Evolutionary conservation across 2,329 filamentous ascomycete species (phyloP).

Genomic region (Fusarium bulbicola): DNA sequence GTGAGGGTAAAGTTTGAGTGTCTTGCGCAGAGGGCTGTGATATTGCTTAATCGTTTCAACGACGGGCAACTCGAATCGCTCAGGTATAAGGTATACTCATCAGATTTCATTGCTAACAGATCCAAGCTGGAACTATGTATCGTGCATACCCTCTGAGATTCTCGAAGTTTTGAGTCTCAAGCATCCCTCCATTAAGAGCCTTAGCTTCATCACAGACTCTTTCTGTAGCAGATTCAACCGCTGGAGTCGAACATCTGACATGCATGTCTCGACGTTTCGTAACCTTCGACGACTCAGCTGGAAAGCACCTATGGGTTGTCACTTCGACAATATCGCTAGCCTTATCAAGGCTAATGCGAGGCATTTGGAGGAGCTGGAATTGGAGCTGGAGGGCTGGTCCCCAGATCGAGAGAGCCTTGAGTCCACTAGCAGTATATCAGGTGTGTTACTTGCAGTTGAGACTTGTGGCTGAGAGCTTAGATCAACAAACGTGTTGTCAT

Average conservation of each 20-base stretch:
- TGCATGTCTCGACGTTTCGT: background rate
- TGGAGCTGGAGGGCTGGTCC: background rate
- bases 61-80: background rate
- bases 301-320: constrained; percentile 3
- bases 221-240: constrained; percentile 8
- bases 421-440: too few relatives aligned
- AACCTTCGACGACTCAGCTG: background rate
- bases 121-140: background rate
- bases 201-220: background rate
- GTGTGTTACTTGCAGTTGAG: too few relatives aligned
- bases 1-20: constrained; percentile 7
- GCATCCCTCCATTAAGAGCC: background rate
- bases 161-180: background rate
- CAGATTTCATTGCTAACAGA: too few relatives aligned
- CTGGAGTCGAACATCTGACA: background rate
- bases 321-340: background rate
- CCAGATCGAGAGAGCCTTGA: background rate
- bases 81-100: background rate
- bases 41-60: background rate
- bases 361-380: background rate
- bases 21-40: background rate
- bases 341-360: background rate
- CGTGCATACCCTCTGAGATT: background rate
- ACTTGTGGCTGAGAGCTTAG: too few relatives aligned
- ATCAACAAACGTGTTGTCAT: too few relatives aligned